A percentile compares a stretch with the other conserved stretches of the same genome.
phyloP scores from a whole-genome alignment of 306 rosid species.

The Senna siamea region DNA sequence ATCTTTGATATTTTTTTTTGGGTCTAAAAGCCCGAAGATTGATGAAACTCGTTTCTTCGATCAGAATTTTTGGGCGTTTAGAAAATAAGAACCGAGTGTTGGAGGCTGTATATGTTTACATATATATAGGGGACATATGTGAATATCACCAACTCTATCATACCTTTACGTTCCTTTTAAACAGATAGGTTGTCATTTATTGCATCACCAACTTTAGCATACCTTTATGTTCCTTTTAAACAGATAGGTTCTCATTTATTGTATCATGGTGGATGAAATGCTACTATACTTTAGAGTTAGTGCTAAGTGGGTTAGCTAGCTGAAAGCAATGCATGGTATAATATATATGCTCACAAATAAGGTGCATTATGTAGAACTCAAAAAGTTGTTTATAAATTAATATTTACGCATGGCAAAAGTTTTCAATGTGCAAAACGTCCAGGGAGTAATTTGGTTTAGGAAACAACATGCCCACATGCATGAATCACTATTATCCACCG shows the following conservation, averaged over 20 bases:
- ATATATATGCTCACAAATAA: not conserved
- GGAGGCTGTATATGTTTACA: no score
- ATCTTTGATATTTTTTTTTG: no score
- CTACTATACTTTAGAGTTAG: slow-evolving; percentile 27
- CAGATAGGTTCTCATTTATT: not conserved
- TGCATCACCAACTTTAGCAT: no score
- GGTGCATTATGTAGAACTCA: slow-evolving; percentile 7
- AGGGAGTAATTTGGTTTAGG: slow-evolving; percentile 24
- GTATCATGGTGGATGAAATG: slow-evolving; percentile 27
- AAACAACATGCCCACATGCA: slow-evolving; percentile 40
- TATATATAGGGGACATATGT: no score
- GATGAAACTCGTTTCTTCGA: no score
- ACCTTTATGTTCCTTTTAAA: not conserved
- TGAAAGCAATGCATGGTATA: slow-evolving; percentile 13
- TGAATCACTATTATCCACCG: slow-evolving; percentile 32
- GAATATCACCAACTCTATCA: no score
- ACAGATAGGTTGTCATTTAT: no score
- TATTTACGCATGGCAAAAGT: slow-evolving; percentile 10
- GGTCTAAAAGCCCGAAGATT: no score
- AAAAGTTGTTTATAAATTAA: slow-evolving; percentile 25
- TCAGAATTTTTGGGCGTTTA: no score
- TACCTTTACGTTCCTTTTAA: no score
- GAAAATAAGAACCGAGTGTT: no score
- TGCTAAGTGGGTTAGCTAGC: slow-evolving; percentile 34
- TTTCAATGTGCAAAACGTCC: slow-evolving; percentile 36